Evolutionary conservation across 352 stramenopile genomes (phyloP).

Genomic region (Pythium diclinum): DNA sequence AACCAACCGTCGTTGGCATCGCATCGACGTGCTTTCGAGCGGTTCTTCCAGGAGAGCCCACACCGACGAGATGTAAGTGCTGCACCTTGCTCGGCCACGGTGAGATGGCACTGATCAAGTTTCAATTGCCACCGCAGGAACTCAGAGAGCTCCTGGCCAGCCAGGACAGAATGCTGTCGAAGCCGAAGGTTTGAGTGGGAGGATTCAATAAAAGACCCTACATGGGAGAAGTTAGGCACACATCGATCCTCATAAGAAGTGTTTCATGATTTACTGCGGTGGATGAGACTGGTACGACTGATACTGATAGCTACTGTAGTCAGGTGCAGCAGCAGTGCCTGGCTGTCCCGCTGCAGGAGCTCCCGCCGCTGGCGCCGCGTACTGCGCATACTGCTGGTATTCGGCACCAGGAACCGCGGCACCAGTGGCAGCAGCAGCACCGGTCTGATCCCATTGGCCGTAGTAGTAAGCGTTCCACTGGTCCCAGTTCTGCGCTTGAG

Average conservation of each 20-base stretch:
- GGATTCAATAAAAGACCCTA: background rate
- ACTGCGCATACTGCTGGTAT: slow-evolving; percentile 28
- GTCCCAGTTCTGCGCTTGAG: slow-evolving; percentile 21
- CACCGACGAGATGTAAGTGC: slow-evolving; percentile 43
- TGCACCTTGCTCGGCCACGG: background rate
- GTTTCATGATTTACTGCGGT: slow-evolving; percentile 13
- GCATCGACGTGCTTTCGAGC: slow-evolving; percentile 47
- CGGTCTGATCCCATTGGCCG: slow-evolving; percentile 22
- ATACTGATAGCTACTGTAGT: slow-evolving; percentile 28
- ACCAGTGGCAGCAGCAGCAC: background rate
- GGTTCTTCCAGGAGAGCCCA: slow-evolving; percentile 43
- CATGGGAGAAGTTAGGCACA: background rate
- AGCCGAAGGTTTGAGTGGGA: slow-evolving; percentile 35
- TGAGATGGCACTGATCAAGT: background rate
- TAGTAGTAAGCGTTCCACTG: slow-evolving; percentile 32
- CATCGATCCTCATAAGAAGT: background rate
- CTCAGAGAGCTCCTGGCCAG: slow-evolving; percentile 44
- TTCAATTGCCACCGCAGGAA: slow-evolving; percentile 37
- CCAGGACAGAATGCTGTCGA: slow-evolving; percentile 53
- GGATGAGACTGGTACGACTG: slow-evolving; percentile 23
- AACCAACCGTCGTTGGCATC: slow-evolving; percentile 57
- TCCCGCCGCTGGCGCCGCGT: background rate
- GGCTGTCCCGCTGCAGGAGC: slow-evolving; percentile 6
- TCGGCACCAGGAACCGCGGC: slow-evolving; percentile 14
- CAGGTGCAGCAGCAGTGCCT: slow-evolving; percentile 1